phyloP scores from a whole-genome alignment of 106 monocot species.

The Posidonia australis region DNA sequence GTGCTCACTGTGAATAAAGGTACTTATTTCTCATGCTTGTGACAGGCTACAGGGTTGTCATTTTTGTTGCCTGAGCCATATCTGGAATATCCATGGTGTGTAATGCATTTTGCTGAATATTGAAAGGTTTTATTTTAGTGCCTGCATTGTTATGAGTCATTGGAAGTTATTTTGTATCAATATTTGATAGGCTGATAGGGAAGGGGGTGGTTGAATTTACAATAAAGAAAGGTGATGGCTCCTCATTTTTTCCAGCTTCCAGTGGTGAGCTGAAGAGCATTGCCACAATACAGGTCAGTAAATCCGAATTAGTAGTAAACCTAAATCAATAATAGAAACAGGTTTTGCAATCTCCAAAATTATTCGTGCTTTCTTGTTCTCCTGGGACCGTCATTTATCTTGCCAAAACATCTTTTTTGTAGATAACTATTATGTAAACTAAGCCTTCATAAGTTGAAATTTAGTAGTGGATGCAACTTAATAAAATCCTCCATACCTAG shows the following conservation, averaged over 20 bases:
- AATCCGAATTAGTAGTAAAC: neutral
- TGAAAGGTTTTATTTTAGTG: neutral
- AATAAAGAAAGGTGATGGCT: constrained; percentile 66
- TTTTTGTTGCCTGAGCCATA: constrained; percentile 88
- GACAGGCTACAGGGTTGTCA: constrained; percentile 93
- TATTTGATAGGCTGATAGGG: constrained; percentile 57
- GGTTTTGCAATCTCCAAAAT: neutral
- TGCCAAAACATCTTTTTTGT: no score
- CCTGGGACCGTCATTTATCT: no score
- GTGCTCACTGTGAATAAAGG: no score
- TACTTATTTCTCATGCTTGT: neutral
- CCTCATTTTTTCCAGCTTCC: constrained; percentile 70
- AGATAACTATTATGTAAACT: no score
- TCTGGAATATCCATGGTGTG: constrained; percentile 70
- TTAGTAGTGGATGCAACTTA: no score
- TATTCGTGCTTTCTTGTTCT: no score
- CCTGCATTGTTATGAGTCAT: neutral
- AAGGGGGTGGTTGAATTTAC: constrained; percentile 78
- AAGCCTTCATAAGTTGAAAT: no score
- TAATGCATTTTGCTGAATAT: no score
- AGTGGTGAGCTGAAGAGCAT: constrained; percentile 68
- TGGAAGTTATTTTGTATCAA: neutral
- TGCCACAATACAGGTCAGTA: constrained; percentile 69
- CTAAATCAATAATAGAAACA: neutral
- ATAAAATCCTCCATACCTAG: no score